Evolutionary conservation across 192 early-diverging fungal genomes (phyloP).

Genomic region (Gryganskiella cystojenkinii): DNA sequence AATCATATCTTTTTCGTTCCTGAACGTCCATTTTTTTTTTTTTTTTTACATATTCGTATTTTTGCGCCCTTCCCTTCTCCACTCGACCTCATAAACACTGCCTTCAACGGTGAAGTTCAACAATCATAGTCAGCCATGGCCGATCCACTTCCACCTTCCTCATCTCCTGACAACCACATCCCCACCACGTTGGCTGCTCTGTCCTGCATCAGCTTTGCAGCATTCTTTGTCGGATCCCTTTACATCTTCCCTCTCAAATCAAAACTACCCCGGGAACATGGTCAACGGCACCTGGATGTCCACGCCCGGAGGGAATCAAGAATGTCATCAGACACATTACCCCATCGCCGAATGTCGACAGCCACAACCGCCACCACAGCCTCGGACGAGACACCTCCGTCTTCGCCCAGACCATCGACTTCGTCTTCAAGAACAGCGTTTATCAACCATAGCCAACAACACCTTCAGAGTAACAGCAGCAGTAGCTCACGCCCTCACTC

Average conservation of each 20-base stretch:
- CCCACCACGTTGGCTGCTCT: conserved; percentile 49
- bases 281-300: conserved; percentile 3
- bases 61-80: too few relatives aligned
- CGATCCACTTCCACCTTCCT: too few relatives aligned
- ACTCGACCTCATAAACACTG: too few relatives aligned
- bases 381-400: conserved; percentile 2
- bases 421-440: conserved; percentile 12
- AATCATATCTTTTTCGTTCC: too few relatives aligned
- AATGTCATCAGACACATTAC: conserved; percentile 1
- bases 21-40: too few relatives aligned
- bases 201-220: conserved; percentile 61
- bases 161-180: conserved; percentile 25
- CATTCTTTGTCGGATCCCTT: conserved; percentile 68
- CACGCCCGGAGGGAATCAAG: background rate
- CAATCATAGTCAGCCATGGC: too few relatives aligned
- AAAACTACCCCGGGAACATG: conserved; percentile 21
- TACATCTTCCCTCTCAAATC: conserved; percentile 59
- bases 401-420: conserved; percentile 21
- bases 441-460: background rate
- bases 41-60: too few relatives aligned
- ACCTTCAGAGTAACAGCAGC: background rate
- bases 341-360: background rate
- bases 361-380: background rate
- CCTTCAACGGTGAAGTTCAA: too few relatives aligned
- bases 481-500: conserved; percentile 9